phyloP scores from a whole-genome alignment of 139 green algal genomes.

The Ettlia oleoabundans region DNA sequence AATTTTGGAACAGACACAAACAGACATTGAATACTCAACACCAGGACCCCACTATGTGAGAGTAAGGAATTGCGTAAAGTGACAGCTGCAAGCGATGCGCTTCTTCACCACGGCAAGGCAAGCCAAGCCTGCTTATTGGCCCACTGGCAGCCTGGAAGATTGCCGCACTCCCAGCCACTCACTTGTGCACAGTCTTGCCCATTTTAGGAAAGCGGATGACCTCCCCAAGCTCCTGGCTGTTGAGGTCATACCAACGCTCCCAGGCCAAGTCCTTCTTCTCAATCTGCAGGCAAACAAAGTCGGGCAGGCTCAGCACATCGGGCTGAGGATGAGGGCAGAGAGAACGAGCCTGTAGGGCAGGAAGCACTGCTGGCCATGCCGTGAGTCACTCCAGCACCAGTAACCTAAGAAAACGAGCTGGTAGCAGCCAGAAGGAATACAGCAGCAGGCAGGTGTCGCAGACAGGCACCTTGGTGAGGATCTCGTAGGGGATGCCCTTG shows the following conservation, averaged over 20 bases:
- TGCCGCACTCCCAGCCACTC: too few relatives aligned
- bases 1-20: too few relatives aligned
- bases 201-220: conserved; percentile 96
- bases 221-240: conserved; percentile 87
- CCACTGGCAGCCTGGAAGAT: too few relatives aligned
- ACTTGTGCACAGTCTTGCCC: conserved; percentile 92
- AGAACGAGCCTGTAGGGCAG: neutral
- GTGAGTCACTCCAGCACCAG: neutral
- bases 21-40: too few relatives aligned
- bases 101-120: too few relatives aligned
- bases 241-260: conserved; percentile 98
- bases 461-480: conserved; percentile 74
- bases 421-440: neutral
- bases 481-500: conserved; percentile 74
- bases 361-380: neutral
- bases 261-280: conserved; percentile 96
- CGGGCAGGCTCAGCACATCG: neutral
- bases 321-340: neutral
- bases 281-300: conserved; percentile 38
- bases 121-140: too few relatives aligned
- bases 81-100: too few relatives aligned
- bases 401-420: neutral
- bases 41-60: too few relatives aligned
- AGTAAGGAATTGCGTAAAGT: too few relatives aligned
- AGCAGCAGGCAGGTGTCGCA: neutral